A percentile compares a stretch with the other conserved stretches of the same genome.
phyloP scores from a whole-genome alignment of 225 moss, liverwort and hornwort species.

The Marchantia paleacea region DNA sequence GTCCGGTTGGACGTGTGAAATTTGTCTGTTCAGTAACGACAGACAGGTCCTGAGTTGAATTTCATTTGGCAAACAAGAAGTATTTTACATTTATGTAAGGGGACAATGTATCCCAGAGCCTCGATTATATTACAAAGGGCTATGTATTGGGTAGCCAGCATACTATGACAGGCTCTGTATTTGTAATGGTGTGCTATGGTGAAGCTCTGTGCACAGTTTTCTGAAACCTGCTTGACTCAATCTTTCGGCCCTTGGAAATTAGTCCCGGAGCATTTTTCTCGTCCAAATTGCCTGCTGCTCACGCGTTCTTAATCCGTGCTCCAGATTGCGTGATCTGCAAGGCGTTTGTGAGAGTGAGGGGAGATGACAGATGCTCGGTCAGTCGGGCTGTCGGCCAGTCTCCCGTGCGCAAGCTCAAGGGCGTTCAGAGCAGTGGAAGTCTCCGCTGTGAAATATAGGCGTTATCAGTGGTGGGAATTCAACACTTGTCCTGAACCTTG shows the following conservation, averaged over 20 bases:
- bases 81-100: constrained; percentile 13
- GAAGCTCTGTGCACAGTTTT: neutral
- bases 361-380: neutral
- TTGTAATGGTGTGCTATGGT: neutral
- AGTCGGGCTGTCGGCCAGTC: neutral
- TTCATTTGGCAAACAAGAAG: neutral
- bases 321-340: neutral
- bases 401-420: neutral
- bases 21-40: neutral
- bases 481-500: neutral
- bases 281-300: neutral
- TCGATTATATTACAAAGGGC: constrained; percentile 4
- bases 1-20: neutral
- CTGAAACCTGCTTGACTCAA: neutral
- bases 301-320: neutral
- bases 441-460: neutral
- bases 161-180: neutral
- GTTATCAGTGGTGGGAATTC: neutral
- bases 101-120: constrained; percentile 11
- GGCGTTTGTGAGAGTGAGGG: neutral
- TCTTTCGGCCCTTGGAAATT: neutral
- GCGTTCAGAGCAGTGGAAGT: neutral
- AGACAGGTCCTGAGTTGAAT: neutral
- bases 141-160: neutral
- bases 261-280: neutral